These are phyloP conservation scores for Babesia divergens DNA, from an alignment of 169 alveolate genomes.

Conservation along the genomic window DNA sequence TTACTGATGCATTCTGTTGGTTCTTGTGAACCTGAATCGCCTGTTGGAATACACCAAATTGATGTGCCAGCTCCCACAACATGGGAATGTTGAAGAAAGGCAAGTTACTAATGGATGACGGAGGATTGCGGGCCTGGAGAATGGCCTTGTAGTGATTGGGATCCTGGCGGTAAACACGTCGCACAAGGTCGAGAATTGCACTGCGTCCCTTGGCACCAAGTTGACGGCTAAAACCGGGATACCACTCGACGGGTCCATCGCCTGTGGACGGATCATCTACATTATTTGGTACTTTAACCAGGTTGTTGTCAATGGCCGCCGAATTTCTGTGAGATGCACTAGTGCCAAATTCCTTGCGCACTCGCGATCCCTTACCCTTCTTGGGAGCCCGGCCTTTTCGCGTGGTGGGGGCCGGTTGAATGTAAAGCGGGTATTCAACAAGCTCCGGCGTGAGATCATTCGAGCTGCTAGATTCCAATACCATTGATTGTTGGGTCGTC, in stretches of 20 bases:
- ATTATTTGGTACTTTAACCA: slow-evolving; percentile 2
- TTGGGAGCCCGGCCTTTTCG: background rate
- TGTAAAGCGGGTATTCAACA: background rate
- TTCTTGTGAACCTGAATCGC: slow-evolving; percentile 67
- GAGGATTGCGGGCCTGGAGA: slow-evolving; percentile 71
- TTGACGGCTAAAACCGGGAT: slow-evolving; percentile 69
- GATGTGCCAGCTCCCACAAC: slow-evolving; percentile 79
- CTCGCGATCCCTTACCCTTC: background rate
- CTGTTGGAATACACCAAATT: slow-evolving; percentile 75
- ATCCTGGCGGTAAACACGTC: slow-evolving; percentile 73
- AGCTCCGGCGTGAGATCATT: slow-evolving; percentile 6
- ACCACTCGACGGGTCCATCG: slow-evolving; percentile 52
- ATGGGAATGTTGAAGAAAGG: slow-evolving; percentile 76
- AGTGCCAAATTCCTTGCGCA: background rate
- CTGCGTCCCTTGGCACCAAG: slow-evolving; percentile 78
- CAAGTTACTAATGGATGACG: slow-evolving; percentile 72
- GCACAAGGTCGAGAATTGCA: slow-evolving; percentile 69
- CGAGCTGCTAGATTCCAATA: background rate
- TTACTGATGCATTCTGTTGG: background rate
- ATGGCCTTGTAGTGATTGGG: slow-evolving; percentile 69
- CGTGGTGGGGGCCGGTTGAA: background rate
- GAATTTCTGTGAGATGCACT: background rate
- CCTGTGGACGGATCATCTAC: background rate
- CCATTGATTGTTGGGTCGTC: background rate
- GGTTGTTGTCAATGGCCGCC: background rate